Conservation (phyloP, 2,329 filamentous ascomycete species). For the Botrytis porri region DNA sequence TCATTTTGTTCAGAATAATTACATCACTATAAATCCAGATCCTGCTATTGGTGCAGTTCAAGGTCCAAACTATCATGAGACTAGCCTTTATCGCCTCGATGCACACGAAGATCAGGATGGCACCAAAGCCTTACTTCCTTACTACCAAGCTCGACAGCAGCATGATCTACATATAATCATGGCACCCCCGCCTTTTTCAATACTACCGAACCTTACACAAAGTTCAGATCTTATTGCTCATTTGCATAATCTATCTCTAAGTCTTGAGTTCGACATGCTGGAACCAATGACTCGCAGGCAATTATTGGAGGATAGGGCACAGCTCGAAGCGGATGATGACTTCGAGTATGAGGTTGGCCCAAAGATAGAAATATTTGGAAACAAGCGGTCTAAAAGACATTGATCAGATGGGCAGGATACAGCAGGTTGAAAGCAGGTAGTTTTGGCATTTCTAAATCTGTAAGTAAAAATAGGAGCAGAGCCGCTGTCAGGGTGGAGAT, state of each 20-base stretch:
- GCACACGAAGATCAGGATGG: constrained; percentile 48
- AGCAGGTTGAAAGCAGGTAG: neutral
- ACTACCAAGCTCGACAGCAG: constrained; percentile 46
- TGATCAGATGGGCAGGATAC: neutral
- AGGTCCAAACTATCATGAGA: constrained; percentile 50
- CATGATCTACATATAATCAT: constrained; percentile 34
- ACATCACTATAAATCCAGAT: constrained; percentile 46
- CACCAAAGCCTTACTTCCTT: constrained; percentile 45
- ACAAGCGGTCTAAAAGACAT: neutral
- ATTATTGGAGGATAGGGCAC: constrained; percentile 2
- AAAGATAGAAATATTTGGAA: constrained; percentile 2
- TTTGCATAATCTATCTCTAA: constrained; percentile 5
- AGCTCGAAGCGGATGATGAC: constrained; percentile 13
- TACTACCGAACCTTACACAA: neutral
- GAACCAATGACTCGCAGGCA: constrained; percentile 9
- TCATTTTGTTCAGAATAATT: constrained; percentile 41
- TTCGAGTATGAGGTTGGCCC: constrained; percentile 13
- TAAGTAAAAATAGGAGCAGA: neutral
- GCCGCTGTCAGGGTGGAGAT: neutral
- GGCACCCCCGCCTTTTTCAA: neutral
- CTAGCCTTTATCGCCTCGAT: constrained; percentile 46
- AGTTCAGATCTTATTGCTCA: constrained; percentile 6
- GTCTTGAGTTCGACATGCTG: constrained; percentile 3
- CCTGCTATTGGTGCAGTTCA: constrained; percentile 54
- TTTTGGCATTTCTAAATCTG: neutral